A percentile compares a stretch with the other conserved stretches of the same genome.
phyloP scores from a whole-genome alignment of 371 early-diverging fungal genomes.

The Rhizopus microsporus region DNA sequence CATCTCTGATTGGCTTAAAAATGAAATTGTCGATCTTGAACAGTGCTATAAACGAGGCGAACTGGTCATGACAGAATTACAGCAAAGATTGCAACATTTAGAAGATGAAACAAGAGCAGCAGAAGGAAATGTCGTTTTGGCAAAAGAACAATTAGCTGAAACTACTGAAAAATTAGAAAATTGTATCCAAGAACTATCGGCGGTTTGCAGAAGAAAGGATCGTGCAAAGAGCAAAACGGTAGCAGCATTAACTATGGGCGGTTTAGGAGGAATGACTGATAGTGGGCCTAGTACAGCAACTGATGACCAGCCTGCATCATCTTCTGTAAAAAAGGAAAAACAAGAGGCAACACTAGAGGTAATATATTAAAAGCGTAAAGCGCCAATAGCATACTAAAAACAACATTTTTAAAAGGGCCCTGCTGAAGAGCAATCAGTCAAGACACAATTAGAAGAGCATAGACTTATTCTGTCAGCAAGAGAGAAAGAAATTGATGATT shows the following conservation, averaged over 20 bases:
- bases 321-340: conserved; percentile 4
- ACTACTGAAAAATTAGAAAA: conserved; percentile 29
- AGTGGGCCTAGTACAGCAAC: neutral
- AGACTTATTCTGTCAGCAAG: conserved; percentile 58
- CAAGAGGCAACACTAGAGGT: conserved; percentile 7
- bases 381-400: neutral
- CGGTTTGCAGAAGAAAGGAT: conserved; percentile 37
- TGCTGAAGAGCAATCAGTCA: conserved; percentile 28
- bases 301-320: conserved; percentile 5
- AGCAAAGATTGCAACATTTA: conserved; percentile 15
- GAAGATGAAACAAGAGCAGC: conserved; percentile 20
- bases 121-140: conserved; percentile 11
- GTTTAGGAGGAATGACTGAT: conserved; percentile 26
- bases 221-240: conserved; percentile 36
- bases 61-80: conserved; percentile 21
- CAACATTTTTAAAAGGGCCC: neutral
- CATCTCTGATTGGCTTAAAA: conserved; percentile 31
- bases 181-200: conserved; percentile 19
- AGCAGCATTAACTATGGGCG: conserved; percentile 26
- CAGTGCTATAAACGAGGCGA: conserved; percentile 26
- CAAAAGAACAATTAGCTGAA: conserved; percentile 20
- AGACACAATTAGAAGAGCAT: conserved; percentile 39
- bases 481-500: conserved; percentile 70
- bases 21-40: conserved; percentile 30
- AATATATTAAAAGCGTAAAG: neutral